These are phyloP conservation scores for Rhodotorula glutinis DNA, from an alignment of 1,284 basidiomycete genomes.

Conservation along the genomic window DNA sequence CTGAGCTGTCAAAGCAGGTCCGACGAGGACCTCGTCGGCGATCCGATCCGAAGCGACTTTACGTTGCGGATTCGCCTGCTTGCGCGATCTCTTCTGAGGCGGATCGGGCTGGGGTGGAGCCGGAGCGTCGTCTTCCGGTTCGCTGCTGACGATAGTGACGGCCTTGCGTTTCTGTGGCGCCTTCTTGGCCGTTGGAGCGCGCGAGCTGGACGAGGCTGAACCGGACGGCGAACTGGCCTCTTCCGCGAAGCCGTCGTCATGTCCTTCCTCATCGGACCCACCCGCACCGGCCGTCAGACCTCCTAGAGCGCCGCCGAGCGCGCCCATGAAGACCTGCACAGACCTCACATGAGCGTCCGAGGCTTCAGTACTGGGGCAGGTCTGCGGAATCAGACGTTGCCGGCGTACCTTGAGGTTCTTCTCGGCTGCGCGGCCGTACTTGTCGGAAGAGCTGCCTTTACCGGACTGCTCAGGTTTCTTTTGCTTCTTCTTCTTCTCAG, in stretches of 20 bases:
- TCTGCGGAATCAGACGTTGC: too few relatives aligned
- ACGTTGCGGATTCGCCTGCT: too few relatives aligned
- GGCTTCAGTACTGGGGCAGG: too few relatives aligned
- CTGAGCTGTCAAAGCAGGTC: neutral
- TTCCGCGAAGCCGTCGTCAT: neutral
- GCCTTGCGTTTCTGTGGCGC: neutral
- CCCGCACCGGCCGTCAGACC: neutral
- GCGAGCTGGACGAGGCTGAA: neutral
- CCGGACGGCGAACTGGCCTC: neutral
- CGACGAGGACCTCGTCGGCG: too few relatives aligned
- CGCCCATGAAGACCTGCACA: neutral
- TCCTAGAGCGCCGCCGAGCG: neutral
- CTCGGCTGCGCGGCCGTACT: conserved; percentile 9
- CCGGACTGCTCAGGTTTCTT: too few relatives aligned
- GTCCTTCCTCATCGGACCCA: neutral
- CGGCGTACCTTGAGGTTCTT: conserved; percentile 16
- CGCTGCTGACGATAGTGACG: neutral
- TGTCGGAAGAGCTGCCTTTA: neutral
- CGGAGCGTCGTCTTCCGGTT: neutral
- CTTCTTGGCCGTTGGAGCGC: neutral
- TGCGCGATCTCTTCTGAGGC: neutral
- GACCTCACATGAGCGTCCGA: neutral
- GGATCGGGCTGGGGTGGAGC: neutral
- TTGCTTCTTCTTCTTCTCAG: neutral
- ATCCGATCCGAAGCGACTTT: too few relatives aligned